Percentiles rank a stretch among this genome's conserved stretches.
Conservation (phyloP, 495 filamentous ascomycete species). For the Amorphotheca resinae region DNA sequence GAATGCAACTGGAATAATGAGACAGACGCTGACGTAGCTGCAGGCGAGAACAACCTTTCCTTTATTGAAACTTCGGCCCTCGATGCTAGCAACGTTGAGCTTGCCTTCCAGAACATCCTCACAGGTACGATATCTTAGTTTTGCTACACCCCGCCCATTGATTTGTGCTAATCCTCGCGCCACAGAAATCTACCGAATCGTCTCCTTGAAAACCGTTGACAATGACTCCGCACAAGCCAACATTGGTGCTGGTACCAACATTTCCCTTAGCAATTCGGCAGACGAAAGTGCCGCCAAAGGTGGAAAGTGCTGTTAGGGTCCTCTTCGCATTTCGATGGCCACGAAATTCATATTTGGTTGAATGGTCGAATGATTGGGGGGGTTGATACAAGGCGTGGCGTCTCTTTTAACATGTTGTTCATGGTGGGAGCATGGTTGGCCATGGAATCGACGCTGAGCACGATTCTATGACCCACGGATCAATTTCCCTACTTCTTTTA, state of each 20-base stretch:
- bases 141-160: too few species aligned
- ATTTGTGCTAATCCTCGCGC: conserved; percentile 1
- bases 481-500: conserved; percentile 18
- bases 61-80: conserved; percentile 99
- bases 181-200: conserved; percentile 97
- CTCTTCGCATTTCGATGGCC: conserved; percentile 3
- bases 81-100: conserved; percentile 97
- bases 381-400: conserved; percentile 21
- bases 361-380: conserved; percentile 14
- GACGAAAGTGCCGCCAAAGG: conserved; percentile 63
- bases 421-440: conserved; percentile 23
- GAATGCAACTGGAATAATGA: not conserved
- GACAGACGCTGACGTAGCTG: conserved; percentile 20
- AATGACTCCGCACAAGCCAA: conserved; percentile 63
- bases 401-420: conserved; percentile 11
- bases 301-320: conserved; percentile 71
- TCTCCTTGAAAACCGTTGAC: conserved; percentile 93
- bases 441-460: conserved; percentile 21
- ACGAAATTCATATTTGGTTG: conserved; percentile 17
- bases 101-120: conserved; percentile 98
- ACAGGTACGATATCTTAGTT: conserved; percentile 56
- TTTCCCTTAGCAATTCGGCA: conserved; percentile 71
- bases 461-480: not conserved
- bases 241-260: conserved; percentile 58
- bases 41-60: conserved; percentile 88